Base-by-base conservation (phyloP, 257 asterid genomes). In the Cordia subcordata region DNA sequence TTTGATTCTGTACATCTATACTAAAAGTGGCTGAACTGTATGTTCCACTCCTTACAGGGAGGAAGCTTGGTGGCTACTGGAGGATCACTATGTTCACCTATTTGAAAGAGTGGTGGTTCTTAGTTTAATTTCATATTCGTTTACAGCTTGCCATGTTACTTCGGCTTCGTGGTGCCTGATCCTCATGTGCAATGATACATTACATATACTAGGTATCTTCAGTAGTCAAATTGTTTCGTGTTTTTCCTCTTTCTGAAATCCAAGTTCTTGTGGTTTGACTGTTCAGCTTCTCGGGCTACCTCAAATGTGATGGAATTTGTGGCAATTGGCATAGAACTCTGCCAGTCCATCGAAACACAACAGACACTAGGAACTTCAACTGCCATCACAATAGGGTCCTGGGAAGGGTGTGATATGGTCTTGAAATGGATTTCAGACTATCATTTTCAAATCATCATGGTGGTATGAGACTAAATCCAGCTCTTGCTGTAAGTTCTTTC, bases 21-120 rank as follows among this genome's bases (percentile, higher is more conserved):
- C 6, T 27, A 27, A 49, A 22, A 23, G 55, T 60, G 58, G 61
- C 47, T 53, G 47, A 27, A 69, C 33, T 65, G 51, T 22, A 45
- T 45, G 23, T 49, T 51, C 63, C 57, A 62, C 57, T 66, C 54
- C 38, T n/a, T 61, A 52, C 53, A 40, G 57, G 33, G 68, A 3
- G 35, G 35, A 27, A 27, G 35, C 35, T 60, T 76, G 72, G 71
- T 39, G 42, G 64, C 68, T 51, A 15, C 57, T 47, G 19, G 50
- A 53, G 53, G 35, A 27, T 27, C 35, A 27, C 35, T 6, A 6
- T 27, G 35, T 1, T 27, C 35, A 27, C 35, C 35, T 27, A 6
- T 27, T 27, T 3, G 35, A 27, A 27, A 46, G 22, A 44, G 49
- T 17, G 35, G 35, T 27, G 35, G 4, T 27, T 27, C 35, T 27